Conservation (phyloP, 208 protist species). For the Naegleria lovaniensis region DNA sequence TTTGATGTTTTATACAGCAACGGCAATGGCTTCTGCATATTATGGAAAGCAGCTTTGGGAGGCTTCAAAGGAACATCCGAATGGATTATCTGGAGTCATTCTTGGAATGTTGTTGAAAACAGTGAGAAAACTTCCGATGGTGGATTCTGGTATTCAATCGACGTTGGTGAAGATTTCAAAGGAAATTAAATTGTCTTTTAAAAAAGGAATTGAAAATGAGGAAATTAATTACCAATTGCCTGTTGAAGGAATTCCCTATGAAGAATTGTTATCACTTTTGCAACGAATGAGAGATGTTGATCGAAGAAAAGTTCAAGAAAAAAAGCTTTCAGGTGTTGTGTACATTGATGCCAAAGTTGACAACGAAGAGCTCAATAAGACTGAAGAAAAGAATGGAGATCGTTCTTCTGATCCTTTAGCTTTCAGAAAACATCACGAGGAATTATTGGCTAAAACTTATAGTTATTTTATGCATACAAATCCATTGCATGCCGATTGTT, state of each 20-base stretch:
- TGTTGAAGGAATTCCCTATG: neutral
- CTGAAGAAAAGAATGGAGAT: neutral
- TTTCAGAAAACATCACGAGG: neutral
- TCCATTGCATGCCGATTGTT: neutral
- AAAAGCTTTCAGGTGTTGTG: neutral
- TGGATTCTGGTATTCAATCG: neutral
- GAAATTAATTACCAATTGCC: neutral
- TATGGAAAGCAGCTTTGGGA: neutral
- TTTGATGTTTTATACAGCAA: neutral
- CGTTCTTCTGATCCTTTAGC: neutral
- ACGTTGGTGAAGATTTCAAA: neutral
- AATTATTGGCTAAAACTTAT: neutral
- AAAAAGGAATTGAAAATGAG: slow-evolving; percentile 9
- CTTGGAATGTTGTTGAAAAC: neutral
- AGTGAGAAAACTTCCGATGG: neutral
- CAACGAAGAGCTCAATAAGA: neutral
- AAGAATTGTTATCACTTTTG: neutral
- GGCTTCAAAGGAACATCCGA: slow-evolving; percentile 8
- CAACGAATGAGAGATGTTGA: neutral
- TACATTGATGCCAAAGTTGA: neutral
- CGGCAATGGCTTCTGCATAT: neutral
- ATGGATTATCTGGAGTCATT: neutral
- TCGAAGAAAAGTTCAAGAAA: neutral
- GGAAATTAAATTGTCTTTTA: neutral
- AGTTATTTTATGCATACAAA: neutral